Conservation (phyloP, 2,329 filamentous ascomycete genomes). For the Diaporthe vexans region DNA sequence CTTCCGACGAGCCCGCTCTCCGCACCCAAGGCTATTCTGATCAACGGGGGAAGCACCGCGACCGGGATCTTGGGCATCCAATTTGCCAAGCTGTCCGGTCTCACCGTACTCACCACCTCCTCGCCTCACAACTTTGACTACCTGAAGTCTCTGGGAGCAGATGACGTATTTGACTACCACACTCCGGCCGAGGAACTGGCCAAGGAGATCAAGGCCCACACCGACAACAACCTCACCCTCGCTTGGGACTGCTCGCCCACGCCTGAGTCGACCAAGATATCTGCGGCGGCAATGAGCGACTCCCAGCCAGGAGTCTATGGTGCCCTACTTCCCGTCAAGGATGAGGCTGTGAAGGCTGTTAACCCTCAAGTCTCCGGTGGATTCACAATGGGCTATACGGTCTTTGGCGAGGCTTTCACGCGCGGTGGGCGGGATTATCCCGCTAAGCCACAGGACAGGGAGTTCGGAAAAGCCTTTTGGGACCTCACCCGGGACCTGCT, state of each 20-base stretch:
- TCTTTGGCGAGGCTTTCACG: slow-evolving; percentile 50
- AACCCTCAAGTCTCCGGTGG: slow-evolving; percentile 50
- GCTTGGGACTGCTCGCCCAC: slow-evolving; percentile 42
- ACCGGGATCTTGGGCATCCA: slow-evolving; percentile 65
- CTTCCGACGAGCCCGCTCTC: slow-evolving; percentile 57
- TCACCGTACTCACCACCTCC: slow-evolving; percentile 53
- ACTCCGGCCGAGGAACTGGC: slow-evolving; percentile 32
- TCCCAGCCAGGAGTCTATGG: slow-evolving; percentile 19
- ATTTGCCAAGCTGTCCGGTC: slow-evolving; percentile 54
- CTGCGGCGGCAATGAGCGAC: slow-evolving; percentile 32
- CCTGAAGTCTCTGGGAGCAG: slow-evolving; percentile 40
- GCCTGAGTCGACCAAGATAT: slow-evolving; percentile 27
- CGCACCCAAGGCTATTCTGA: slow-evolving; percentile 45
- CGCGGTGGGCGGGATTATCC: slow-evolving; percentile 24
- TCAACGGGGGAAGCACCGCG: slow-evolving; percentile 64
- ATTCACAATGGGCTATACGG: slow-evolving; percentile 51
- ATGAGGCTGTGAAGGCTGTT: slow-evolving; percentile 52
- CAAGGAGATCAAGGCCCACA: slow-evolving; percentile 25
- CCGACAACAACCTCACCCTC: slow-evolving; percentile 27
- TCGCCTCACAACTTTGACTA: slow-evolving; percentile 48
- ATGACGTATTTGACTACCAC: slow-evolving; percentile 41
- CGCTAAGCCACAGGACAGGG: slow-evolving; percentile 46
- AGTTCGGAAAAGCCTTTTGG: slow-evolving; percentile 54
- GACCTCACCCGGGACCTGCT: slow-evolving; percentile 50
- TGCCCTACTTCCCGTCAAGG: background rate